Evolutionary conservation across 768 basidiomycete genomes (phyloP), one percentile per base, ranked within the genome.

Genomic region (Chiua virens): DNA sequence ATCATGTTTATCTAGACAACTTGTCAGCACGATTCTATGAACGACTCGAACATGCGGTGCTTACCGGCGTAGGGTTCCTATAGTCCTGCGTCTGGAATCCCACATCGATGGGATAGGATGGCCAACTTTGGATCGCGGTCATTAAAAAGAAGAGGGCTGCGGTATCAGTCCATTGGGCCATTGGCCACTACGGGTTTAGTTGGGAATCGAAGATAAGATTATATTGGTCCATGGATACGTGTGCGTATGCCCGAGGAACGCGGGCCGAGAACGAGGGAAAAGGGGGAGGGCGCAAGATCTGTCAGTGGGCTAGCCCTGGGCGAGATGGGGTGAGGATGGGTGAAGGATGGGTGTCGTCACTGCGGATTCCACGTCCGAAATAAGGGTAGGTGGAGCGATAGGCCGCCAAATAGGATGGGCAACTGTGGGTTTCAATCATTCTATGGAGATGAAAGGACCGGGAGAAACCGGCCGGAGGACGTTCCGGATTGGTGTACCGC

Each of bases 171-270:
- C 50, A 56, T 48, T 49, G 40, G 49, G 46, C 13, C n/a, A 5
- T 40, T 41, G 32, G 47, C 10, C 49, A 50, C n/a, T n/a, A 58
- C 47, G 41, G n/a, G 13, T 8, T 23, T 48, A 23, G 41, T 10
- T 53, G 34, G 11, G 51, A 30, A 37, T 34, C 32, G 14, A 34
- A 14, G 59, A 66, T 63, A 63, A 63, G 58, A 64, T 63, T 41
- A 53, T 45, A 35, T 40, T 36, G 50, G 20, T 9, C 14, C 9
- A 14, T 17, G 34, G 36, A 27, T 32, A 17, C 48, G 47, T 46
- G 41, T 21, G 46, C 22, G n/a, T 44, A 30, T 23, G 20, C 32
- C 63, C 63, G 63, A 49, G 23, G 35, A 25, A 40, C 35, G 25
- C 64, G 55, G 61, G 30, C 20, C 22, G 49, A 47, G 45, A 52